Conservation (phyloP, 2,329 filamentous ascomycete species). For the Pseudopithomyces maydicus region DNA sequence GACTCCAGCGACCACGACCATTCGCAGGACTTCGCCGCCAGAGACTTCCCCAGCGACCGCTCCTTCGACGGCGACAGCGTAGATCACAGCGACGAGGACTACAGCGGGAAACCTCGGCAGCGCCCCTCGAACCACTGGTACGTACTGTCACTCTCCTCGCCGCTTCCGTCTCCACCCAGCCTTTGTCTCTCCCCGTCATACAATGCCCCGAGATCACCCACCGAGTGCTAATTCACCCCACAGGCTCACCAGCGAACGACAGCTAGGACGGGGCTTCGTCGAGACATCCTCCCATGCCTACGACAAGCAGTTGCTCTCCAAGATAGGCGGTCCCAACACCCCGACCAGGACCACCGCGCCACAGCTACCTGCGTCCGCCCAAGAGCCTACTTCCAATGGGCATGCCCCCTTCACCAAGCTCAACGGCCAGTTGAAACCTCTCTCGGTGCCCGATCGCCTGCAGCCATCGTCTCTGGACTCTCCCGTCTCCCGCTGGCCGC, state of each 20-base stretch:
- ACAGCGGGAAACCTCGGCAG: constrained; percentile 37
- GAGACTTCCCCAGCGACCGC: constrained; percentile 47
- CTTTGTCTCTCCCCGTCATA: constrained; percentile 1
- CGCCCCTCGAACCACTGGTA: constrained; percentile 52
- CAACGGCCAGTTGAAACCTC: constrained; percentile 50
- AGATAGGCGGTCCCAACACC: constrained; percentile 65
- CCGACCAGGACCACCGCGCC: constrained; percentile 52
- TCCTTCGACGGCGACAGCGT: constrained; percentile 40
- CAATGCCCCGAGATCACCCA: neutral
- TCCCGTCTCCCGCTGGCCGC: constrained; percentile 47
- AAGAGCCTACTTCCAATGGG: constrained; percentile 42
- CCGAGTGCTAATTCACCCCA: constrained; percentile 12
- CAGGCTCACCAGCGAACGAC: constrained; percentile 64
- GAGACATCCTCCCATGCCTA: constrained; percentile 66
- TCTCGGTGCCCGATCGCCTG: constrained; percentile 51
- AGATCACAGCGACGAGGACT: constrained; percentile 45
- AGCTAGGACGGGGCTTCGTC: constrained; percentile 62
- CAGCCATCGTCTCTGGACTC: constrained; percentile 47
- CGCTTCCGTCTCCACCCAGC: neutral
- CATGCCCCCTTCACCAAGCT: constrained; percentile 47
- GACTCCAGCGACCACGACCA: constrained; percentile 28
- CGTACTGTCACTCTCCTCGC: constrained; percentile 10
- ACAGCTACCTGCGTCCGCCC: constrained; percentile 37
- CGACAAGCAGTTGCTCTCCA: constrained; percentile 66
- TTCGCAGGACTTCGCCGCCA: constrained; percentile 38